Evolutionary conservation across 2,329 filamentous ascomycete genomes (phyloP).

Genomic region (Fusarium sarcochroum): DNA sequence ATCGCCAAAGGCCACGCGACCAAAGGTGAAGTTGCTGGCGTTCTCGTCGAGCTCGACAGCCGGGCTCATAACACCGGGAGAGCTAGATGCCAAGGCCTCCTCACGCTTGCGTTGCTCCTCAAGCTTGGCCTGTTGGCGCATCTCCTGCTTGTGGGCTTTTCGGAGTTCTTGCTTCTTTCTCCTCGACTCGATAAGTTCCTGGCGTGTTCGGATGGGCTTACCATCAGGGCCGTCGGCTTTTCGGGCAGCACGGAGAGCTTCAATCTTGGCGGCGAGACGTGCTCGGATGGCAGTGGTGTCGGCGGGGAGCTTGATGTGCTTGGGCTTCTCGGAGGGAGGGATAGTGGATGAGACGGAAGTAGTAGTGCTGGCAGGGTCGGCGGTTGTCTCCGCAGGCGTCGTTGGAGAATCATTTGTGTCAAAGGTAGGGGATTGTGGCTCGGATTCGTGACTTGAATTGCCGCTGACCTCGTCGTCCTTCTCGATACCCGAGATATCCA

Average conservation of each 20-base stretch:
- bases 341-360: conserved; percentile 80
- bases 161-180: conserved; percentile 89
- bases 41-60: conserved; percentile 65
- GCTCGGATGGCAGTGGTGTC: conserved; percentile 82
- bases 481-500: conserved; percentile 50
- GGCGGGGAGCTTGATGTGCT: conserved; percentile 76
- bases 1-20: conserved; percentile 90
- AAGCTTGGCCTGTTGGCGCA: conserved; percentile 81
- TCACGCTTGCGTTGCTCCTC: conserved; percentile 80
- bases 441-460: conserved; percentile 67
- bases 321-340: conserved; percentile 72
- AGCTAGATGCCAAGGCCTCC: conserved; percentile 73
- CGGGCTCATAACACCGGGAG: conserved; percentile 71
- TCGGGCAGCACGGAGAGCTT: conserved; percentile 84
- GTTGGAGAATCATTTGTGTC: conserved; percentile 65
- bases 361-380: conserved; percentile 68
- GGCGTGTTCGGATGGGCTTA: conserved; percentile 81
- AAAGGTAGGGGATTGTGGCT: conserved; percentile 65
- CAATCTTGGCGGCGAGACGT: conserved; percentile 85
- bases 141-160: conserved; percentile 89
- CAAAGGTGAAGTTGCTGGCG: conserved; percentile 85
- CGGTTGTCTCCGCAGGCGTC: conserved; percentile 54
- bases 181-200: conserved; percentile 92
- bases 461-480: conserved; percentile 62
- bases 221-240: conserved; percentile 90